A percentile compares a stretch with the other conserved stretches of the same genome.
Conservation (phyloP, 495 filamentous ascomycete genomes). For the Aspergillus carlsbadensis region DNA sequence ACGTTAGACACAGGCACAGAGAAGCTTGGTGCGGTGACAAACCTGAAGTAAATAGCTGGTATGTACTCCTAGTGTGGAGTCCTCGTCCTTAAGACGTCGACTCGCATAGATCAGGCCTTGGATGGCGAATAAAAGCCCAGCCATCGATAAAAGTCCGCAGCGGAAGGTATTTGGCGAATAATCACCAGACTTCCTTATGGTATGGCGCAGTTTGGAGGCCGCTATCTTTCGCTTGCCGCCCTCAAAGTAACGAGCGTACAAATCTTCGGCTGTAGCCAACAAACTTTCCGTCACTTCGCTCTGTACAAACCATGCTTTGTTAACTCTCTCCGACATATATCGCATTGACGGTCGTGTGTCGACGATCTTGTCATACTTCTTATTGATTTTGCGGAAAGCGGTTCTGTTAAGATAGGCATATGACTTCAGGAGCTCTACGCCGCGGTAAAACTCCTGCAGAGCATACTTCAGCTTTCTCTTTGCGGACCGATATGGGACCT, state of each 20-base stretch:
- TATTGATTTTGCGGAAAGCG: conserved; percentile 96
- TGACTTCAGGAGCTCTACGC: conserved; percentile 85
- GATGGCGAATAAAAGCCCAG: conserved; percentile 68
- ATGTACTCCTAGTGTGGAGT: conserved; percentile 44
- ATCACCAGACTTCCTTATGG: conserved; percentile 61
- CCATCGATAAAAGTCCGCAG: conserved; percentile 75
- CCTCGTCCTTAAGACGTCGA: conserved; percentile 48
- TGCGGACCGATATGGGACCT: conserved; percentile 76
- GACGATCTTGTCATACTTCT: conserved; percentile 93
- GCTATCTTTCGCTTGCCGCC: conserved; percentile 88
- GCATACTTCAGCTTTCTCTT: conserved; percentile 90
- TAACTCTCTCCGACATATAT: conserved; percentile 92
- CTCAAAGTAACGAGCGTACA: conserved; percentile 92
- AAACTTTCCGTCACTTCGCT: conserved; percentile 77
- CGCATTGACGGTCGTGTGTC: conserved; percentile 71
- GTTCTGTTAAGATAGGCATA: conserved; percentile 87
- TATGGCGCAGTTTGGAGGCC: conserved; percentile 75
- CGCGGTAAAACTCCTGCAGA: conserved; percentile 87
- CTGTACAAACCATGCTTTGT: conserved; percentile 85
- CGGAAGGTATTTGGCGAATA: conserved; percentile 73
- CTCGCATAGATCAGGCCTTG: conserved; percentile 70
- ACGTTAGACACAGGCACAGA: conserved; percentile 22
- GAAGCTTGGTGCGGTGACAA: conserved; percentile 13
- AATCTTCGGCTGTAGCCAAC: conserved; percentile 76
- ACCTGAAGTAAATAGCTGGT: conserved; percentile 79